Evolutionary conservation across 225 moss, liverwort and hornwort species (phyloP), one percentile per base, ranked within the genome.

Genomic region (Sphagnum tenellum): DNA sequence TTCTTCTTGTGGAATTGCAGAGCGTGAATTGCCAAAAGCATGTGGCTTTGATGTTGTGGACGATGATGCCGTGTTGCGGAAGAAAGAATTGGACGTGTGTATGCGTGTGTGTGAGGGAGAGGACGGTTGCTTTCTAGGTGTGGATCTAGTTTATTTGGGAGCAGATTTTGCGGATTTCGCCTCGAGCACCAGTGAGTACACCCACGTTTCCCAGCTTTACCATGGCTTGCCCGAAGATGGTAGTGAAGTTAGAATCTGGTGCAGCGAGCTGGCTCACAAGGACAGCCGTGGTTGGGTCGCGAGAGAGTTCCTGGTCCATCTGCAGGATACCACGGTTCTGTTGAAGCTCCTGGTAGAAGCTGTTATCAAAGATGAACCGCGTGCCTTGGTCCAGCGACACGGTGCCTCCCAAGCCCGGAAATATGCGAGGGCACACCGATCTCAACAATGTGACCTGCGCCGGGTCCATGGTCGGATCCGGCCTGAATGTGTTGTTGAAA

Each of bases 311-410:
- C 63, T 79, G 79, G 29, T 83, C 83, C n/a, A 80, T 62, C 66
- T 45, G 70, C 65, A 83, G 13, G 11, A 83, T 80, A 29, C 83
- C 83, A 59, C 49, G 75, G 61, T 54, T 72, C 49, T 72, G 69
- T 9, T 79, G 8, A 46, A 83, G 47, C 62, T 83, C 76, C 62
- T 55, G 48, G 70, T 49, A 83, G 70, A 76, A 79, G 56, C 46
- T 60, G 64, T 77, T 83, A 68, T 83, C 83, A 11, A 83, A 57
- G 8, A 49, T 7, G 56, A 58, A 46, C 5, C 76, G 67, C 11
- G 79, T 83, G 61, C 69, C 77, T 66, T 80, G 83, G 70, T 83
- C 83, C 72, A 83, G 61, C 62, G 58, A 57, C 45, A 83, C 67
- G 0, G 74, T 1, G 7, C 45, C 62, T 4, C 79, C 79, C 2